These are phyloP conservation scores for Hymenoscyphus fructigenus DNA, from an alignment of 2,329 filamentous ascomycete genomes.

Conservation along the genomic window DNA sequence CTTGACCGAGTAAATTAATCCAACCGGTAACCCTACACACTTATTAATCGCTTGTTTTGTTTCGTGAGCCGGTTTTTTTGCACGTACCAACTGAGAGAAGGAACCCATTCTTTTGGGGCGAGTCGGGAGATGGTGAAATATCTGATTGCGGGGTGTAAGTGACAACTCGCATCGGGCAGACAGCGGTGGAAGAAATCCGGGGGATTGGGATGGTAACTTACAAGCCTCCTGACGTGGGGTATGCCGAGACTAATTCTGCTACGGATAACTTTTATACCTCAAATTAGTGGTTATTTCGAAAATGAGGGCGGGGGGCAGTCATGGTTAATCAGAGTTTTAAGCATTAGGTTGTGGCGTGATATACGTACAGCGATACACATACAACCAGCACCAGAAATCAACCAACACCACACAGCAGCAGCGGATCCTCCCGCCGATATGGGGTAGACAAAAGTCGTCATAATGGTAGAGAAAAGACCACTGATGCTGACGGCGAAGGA, in stretches of 20 bases:
- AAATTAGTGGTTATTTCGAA: background rate
- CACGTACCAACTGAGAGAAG: constrained; percentile 47
- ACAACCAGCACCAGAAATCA: constrained; percentile 55
- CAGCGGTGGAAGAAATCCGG: background rate
- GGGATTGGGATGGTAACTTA: constrained; percentile 12
- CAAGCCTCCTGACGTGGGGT: constrained; percentile 55
- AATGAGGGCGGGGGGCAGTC: background rate
- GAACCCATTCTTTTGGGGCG: constrained; percentile 47
- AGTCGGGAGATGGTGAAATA: constrained; percentile 58
- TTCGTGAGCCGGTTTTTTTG: background rate
- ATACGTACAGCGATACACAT: constrained; percentile 49
- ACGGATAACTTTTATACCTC: constrained; percentile 44
- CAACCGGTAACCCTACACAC: constrained; percentile 41
- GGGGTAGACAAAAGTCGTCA: constrained; percentile 55
- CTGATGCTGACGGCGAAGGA: constrained; percentile 59
- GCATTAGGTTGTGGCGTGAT: too few species aligned
- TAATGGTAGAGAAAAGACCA: constrained; percentile 54
- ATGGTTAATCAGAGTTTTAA: constrained; percentile 8
- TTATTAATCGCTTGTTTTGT: background rate
- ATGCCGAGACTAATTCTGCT: constrained; percentile 56
- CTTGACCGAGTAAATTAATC: constrained; percentile 52
- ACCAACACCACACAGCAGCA: constrained; percentile 57
- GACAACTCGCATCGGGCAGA: background rate
- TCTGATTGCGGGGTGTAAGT: constrained; percentile 31
- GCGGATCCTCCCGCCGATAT: constrained; percentile 53